Conservation (phyloP, 192 early-diverging fungal species). For the Coemansia sp. region DNA sequence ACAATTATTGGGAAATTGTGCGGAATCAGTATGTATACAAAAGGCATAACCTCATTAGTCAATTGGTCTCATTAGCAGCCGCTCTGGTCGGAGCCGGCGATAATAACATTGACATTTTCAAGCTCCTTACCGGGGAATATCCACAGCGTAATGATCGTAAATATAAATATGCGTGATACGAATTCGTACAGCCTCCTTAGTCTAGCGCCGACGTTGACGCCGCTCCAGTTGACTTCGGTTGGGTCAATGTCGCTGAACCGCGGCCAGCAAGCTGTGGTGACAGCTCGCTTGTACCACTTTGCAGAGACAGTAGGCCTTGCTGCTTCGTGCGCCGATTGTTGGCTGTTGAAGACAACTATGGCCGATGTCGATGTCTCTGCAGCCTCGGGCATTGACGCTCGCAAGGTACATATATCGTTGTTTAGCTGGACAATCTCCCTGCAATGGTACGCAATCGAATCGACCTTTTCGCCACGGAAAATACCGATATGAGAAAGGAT, state of each 20-base stretch:
- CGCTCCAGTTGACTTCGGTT: constrained; percentile 12
- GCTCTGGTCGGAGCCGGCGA: neutral
- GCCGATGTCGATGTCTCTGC: neutral
- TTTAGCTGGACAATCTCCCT: constrained; percentile 6
- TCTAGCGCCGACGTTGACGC: neutral
- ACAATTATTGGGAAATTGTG: neutral
- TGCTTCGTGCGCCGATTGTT: constrained; percentile 14
- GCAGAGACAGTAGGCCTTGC: neutral
- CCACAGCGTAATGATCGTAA: constrained; percentile 9
- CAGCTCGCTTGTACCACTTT: neutral
- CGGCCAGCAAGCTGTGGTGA: neutral
- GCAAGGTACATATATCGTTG: constrained; percentile 7
- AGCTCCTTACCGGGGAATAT: constrained; percentile 3
- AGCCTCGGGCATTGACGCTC: neutral
- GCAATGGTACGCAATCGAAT: constrained; percentile 15
- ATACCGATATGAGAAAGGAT: neutral
- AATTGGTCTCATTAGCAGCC: neutral
- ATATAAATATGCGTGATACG: neutral
- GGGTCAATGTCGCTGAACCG: constrained; percentile 18
- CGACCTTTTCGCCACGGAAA: neutral
- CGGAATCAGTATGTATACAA: neutral
- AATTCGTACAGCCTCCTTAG: neutral
- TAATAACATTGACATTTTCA: neutral
- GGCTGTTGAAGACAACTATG: constrained; percentile 12
- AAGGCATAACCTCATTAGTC: neutral